Base-by-base conservation (phyloP, 1,139 yeast genomes). In the Suhomyces bribrorum region DNA sequence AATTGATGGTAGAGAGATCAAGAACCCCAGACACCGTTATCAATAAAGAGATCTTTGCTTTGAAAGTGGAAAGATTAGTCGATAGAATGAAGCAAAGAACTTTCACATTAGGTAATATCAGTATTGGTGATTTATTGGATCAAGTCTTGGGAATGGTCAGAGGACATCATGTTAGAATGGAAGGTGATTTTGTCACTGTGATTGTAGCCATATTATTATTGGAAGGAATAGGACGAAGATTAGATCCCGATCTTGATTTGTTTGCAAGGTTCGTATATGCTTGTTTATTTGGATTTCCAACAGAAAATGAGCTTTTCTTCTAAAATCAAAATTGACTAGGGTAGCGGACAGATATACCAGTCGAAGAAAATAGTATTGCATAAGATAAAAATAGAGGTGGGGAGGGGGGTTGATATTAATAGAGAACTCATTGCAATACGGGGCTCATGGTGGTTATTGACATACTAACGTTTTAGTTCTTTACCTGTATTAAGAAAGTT, bases 141-240 rank as follows among this genome's bases (percentile, higher is more conserved):
- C 86, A 82, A 55, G 92, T 92, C 69, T 72, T 92, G 44, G 71
- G 82, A 2, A 89, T 92, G 97, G 97, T 94, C 13, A 74, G 97
- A 42, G 70, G 73, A 13, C 98, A 92, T 59, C 99, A 94, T 60
- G 98, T 92, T 14, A 75, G 97, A 56, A 86, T 94, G 96, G 99
- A 92, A 56, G 95, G 96, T 6, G 98, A 92, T 59, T 92, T 92
- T 56, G 83, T 92, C 32, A 88, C 96, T 17, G 96, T 94, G 18
- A 86, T 92, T 13, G 89, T 92, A 28, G 96, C 97, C 1, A 89
- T 92, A 26, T 64, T 92, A 37, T 70, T 92, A 43, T 65, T 92
- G 41, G 98, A 92, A 62, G 98, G 98, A 11, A 86, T 92, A 40
- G 98, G 98, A 14, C 74, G 97, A 57, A 95, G 86, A 61, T 70